A percentile compares a stretch with the other conserved stretches of the same genome.
Evolutionary conservation across 208 protist species (phyloP).

Genomic region (Crithidia fasciculata): DNA sequence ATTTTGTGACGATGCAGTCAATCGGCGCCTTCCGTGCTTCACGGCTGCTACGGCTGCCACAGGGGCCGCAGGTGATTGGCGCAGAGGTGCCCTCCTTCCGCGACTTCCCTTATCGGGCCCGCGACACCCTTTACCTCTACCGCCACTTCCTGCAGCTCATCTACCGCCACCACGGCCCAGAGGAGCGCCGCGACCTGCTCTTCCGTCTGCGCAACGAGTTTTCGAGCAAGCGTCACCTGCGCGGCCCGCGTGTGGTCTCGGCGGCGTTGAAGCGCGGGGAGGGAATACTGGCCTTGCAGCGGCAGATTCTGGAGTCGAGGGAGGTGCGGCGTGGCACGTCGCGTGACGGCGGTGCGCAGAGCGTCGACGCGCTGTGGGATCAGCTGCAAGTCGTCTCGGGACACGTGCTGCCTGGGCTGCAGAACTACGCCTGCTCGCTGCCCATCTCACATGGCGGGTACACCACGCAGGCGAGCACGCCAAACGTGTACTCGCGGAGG

Average conservation of each 20-base stretch:
- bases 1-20: background rate
- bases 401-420: constrained; percentile 71
- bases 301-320: constrained; percentile 54
- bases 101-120: constrained; percentile 74
- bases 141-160: constrained; percentile 83
- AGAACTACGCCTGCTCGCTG: constrained; percentile 55
- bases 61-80: constrained; percentile 69
- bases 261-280: constrained; percentile 70
- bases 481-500: constrained; percentile 52
- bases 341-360: constrained; percentile 55
- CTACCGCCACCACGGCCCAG: constrained; percentile 62
- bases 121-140: constrained; percentile 77
- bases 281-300: constrained; percentile 72
- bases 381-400: constrained; percentile 73
- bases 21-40: background rate
- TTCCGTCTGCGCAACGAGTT: constrained; percentile 88
- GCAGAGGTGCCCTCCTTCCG: constrained; percentile 71
- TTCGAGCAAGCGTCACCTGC: constrained; percentile 64
- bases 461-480: constrained; percentile 41
- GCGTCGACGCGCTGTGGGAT: constrained; percentile 77
- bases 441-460: constrained; percentile 51
- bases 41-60: background rate
- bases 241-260: constrained; percentile 62
- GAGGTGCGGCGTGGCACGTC: constrained; percentile 46
- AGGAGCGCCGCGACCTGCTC: constrained; percentile 70